A percentile compares a stretch with the other conserved stretches of the same genome.
Conservation (phyloP, 768 basidiomycete genomes). For the Tricholoma matsutake region DNA sequence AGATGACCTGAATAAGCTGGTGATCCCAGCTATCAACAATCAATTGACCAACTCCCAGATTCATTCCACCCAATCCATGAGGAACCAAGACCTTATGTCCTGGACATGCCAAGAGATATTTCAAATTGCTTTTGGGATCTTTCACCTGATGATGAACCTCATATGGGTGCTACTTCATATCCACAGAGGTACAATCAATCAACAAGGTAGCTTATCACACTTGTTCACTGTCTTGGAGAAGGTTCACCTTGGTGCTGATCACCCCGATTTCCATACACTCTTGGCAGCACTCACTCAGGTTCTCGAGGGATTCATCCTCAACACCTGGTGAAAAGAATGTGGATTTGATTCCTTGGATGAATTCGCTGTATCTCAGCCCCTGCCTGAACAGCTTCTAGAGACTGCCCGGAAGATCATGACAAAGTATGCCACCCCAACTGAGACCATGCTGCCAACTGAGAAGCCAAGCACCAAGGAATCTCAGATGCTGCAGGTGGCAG, state of each 20-base stretch:
- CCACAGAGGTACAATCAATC: conserved; percentile 20
- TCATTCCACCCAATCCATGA: conserved; percentile 10
- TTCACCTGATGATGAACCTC: conserved; percentile 28
- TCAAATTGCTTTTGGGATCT: conserved; percentile 25
- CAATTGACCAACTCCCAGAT: conserved; percentile 23
- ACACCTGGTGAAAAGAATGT: conserved; percentile 26
- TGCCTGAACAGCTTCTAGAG: conserved; percentile 11
- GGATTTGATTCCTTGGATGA: conserved; percentile 7
- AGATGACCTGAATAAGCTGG: conserved; percentile 8
- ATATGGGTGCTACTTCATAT: conserved; percentile 22
- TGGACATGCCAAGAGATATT: conserved; percentile 16
- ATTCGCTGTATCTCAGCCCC: conserved; percentile 26
- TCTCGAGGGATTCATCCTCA: conserved; percentile 28
- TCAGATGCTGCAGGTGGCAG: background rate
- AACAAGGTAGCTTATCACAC: conserved; percentile 18
- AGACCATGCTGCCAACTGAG: background rate
- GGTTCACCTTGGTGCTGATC: conserved; percentile 18
- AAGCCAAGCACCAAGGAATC: background rate
- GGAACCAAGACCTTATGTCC: conserved; percentile 10
- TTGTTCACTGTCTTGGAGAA: conserved; percentile 25
- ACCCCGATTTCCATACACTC: conserved; percentile 31
- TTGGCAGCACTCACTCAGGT: conserved; percentile 26
- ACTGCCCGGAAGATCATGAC: conserved; percentile 18
- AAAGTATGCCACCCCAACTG: conserved; percentile 20
- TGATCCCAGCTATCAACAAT: conserved; percentile 16